Evolutionary conservation across 257 asterid species (phyloP).

Genomic region (Mitragyna speciosa): DNA sequence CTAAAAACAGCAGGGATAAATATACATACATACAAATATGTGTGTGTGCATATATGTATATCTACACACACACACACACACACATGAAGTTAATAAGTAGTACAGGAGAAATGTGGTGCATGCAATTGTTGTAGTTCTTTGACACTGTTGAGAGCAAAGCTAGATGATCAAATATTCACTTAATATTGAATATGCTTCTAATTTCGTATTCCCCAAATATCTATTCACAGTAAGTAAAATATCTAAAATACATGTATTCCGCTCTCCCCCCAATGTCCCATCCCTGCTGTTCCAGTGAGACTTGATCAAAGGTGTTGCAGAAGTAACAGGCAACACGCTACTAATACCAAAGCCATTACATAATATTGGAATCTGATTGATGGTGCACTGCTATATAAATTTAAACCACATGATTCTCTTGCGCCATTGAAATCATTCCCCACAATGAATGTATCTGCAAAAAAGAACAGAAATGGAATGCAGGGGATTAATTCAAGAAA

Average conservation of each 20-base stretch:
- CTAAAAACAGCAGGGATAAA: not conserved
- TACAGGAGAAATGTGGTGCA: not conserved
- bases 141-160: not conserved
- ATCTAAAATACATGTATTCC: not conserved
- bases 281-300: not conserved
- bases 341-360: not conserved
- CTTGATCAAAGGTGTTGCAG: not conserved
- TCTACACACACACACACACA: no score
- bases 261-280: not conserved
- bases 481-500: not conserved
- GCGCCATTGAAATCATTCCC: slow-evolving; percentile 10
- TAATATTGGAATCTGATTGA: not conserved
- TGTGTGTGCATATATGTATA: no score
- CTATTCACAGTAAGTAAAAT: not conserved
- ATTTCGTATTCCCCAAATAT: not conserved
- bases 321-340: not conserved
- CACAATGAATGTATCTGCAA: slow-evolving; percentile 3
- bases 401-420: slow-evolving; percentile 7
- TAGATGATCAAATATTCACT: not conserved
- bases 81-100: no score
- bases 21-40: not conserved
- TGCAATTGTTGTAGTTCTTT: not conserved
- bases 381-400: slow-evolving; percentile 14
- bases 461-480: not conserved
- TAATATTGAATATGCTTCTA: no score